Percentiles rank a stretch among this genome's conserved stretches.
Evolutionary conservation across 495 filamentous ascomycete species (phyloP).

Genomic region (Talaromyces stipitatus): DNA sequence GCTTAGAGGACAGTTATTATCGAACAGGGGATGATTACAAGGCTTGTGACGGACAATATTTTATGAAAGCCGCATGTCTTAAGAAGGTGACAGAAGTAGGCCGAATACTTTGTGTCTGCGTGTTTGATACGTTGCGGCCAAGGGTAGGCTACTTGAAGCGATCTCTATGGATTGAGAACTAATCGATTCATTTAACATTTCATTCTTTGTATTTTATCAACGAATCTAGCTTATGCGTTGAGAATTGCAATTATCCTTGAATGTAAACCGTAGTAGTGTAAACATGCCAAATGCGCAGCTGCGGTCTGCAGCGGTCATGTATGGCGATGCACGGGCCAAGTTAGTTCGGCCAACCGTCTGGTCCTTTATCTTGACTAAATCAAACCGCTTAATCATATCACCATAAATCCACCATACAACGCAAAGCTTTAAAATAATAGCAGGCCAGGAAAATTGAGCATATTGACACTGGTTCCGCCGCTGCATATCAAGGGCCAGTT

Average conservation of each 20-base stretch:
- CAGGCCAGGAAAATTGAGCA: not conserved
- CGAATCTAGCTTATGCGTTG: not conserved
- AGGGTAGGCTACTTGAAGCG: not conserved
- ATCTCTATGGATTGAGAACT: not conserved
- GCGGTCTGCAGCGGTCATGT: no score
- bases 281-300: not conserved
- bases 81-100: conserved; percentile 1
- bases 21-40: conserved; percentile 4
- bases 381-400: not conserved
- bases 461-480: not conserved
- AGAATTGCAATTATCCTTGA: not conserved
- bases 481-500: not conserved
- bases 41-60: conserved; percentile 5
- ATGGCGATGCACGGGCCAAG: not conserved
- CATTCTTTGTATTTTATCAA: not conserved
- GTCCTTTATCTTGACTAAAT: not conserved
- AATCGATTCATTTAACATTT: not conserved
- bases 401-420: not conserved
- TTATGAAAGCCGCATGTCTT: conserved; percentile 6
- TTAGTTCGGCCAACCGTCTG: not conserved
- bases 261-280: not conserved
- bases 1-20: conserved; percentile 22
- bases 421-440: not conserved
- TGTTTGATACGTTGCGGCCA: conserved; percentile 7
- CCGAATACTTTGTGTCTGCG: conserved; percentile 2